Evolutionary conservation across 2,329 filamentous ascomycete genomes (phyloP), one percentile per base, ranked within the genome.

Genomic region (Monilinia fructicola): DNA sequence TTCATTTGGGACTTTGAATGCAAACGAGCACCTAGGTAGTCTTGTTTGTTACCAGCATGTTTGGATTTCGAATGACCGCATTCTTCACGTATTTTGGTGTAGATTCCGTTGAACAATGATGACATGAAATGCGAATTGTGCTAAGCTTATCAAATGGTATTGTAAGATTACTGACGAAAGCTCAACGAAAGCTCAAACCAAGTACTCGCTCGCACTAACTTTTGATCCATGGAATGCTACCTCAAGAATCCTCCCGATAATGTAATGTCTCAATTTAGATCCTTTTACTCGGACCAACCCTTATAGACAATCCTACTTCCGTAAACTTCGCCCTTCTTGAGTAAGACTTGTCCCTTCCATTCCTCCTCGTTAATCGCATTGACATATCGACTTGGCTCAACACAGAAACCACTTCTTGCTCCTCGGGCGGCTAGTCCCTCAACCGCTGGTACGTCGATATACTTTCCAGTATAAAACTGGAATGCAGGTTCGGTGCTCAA

Each of bases 391-490:
- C 91, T 91, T 0, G 94, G 93, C 82, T 99, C 95, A 54, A 97
- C 89, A 78, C 93, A 97, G 81, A 98, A 96, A 0, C 90, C 94
- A 54, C 88, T 87, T 59, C 92, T 85, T 4, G 86, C 76, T 0
- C 84, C 85, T 59, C 91, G 85, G 0, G 89, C 87, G 0, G 89
- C 86, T 38, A 85, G 78, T 2, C 81, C 82, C 82, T 82, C 83
- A 4, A 87, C 81, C 40, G 81, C 89, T 0, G 91, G 89, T 16
- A 96, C 89, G 73, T 95, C 81, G 71, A 96, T 93, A 75, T 88
- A 89, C 75, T 91, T 89, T 71, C 94, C 95, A 0, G 93, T 96
- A 80, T 98, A 98, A 80, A 97, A 96, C 78, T 98, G 94, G 83
- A 97, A 98, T 0, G 92, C 91, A 0, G 95, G 95, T 81, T 98